Conservation (phyloP, 768 basidiomycete species). For the Russula sp. region DNA sequence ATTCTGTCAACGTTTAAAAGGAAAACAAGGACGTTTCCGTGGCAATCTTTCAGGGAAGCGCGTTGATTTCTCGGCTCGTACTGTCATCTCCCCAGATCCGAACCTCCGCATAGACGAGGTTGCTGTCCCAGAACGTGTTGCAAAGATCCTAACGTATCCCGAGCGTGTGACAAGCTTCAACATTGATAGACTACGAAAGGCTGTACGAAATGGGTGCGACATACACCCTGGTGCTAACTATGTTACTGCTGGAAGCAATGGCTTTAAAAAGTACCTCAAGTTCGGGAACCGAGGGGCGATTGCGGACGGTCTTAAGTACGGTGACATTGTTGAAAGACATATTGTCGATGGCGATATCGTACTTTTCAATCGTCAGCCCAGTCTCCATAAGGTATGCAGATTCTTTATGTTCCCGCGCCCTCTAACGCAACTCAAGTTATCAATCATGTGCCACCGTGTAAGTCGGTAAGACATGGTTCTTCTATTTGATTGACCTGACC, state of each 20-base stretch:
- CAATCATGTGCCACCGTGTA: slow-evolving; percentile 98
- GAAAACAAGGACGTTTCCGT: slow-evolving; percentile 97
- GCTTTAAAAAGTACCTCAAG: slow-evolving; percentile 81
- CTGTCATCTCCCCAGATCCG: slow-evolving; percentile 99
- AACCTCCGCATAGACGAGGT: slow-evolving; percentile 98
- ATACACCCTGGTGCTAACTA: slow-evolving; percentile 95
- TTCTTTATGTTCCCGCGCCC: slow-evolving; percentile 2
- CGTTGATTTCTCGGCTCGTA: slow-evolving; percentile 96
- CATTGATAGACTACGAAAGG: slow-evolving; percentile 63
- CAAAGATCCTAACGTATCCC: slow-evolving; percentile 92
- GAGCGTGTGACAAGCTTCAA: slow-evolving; percentile 93
- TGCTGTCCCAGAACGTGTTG: slow-evolving; percentile 92
- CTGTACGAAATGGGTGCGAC: slow-evolving; percentile 83
- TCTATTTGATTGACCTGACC: slow-evolving; percentile 7
- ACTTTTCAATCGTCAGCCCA: slow-evolving; percentile 97
- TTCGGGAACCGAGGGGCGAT: slow-evolving; percentile 77
- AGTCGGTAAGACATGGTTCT: slow-evolving; percentile 21
- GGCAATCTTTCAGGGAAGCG: slow-evolving; percentile 98
- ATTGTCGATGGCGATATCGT: slow-evolving; percentile 93
- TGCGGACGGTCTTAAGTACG: slow-evolving; percentile 75
- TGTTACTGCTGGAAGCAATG: slow-evolving; percentile 70
- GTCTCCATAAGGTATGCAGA: slow-evolving; percentile 77
- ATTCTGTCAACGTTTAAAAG: slow-evolving; percentile 95
- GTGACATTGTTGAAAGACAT: slow-evolving; percentile 93
- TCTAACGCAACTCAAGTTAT: slow-evolving; percentile 48